Base-by-base conservation (phyloP, 441 rosid genomes). In the Erodium texanum region DNA sequence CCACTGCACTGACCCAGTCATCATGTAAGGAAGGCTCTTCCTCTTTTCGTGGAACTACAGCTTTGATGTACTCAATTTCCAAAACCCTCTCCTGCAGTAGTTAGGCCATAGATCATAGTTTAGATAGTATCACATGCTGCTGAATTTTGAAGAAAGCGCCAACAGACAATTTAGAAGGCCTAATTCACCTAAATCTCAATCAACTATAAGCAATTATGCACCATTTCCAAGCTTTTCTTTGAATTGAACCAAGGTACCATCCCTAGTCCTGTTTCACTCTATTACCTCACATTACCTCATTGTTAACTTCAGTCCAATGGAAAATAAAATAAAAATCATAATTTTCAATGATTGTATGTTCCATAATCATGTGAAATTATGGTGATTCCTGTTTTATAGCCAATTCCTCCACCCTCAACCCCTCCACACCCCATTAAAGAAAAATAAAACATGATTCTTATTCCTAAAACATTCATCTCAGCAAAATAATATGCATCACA, bases 1-100 rank as follows among this genome's bases (percentile, higher is more conserved):
- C 87, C 27, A 90, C 93, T 3, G 98, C 93, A 78, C 97, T 95
- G 70, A 95, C 98, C 99, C 98, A 92, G 66, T 95, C 99, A 79
- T 95, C 97, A 84, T 95, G 98, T 32, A 83, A 82, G 14, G 86
- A 89, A 61, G 89, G 89, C 22, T 84, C 86, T 68, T 92, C 98
- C 83, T 92, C 92, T 74, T 83, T 90, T 64, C 93, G 78, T 48
- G 96, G 97, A 11, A 78, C 84, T 68, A 95, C 95, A 50, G 93
- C 98, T 77, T 85, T 87, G 38, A 89, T 81, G 79, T 90, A 95
- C 67, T 95, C 99, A 72, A 94, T 89, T 82, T 95, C 99, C 83
- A 95, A 68, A 73, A 84, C 80, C 75, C 81, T 85, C 81, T 95
- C 99, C 99, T 95, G 87, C 58, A 76, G 69, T 56, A 54, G 61